Conservation (phyloP, 768 basidiomycete species). For the Auricularia cornea region DNA sequence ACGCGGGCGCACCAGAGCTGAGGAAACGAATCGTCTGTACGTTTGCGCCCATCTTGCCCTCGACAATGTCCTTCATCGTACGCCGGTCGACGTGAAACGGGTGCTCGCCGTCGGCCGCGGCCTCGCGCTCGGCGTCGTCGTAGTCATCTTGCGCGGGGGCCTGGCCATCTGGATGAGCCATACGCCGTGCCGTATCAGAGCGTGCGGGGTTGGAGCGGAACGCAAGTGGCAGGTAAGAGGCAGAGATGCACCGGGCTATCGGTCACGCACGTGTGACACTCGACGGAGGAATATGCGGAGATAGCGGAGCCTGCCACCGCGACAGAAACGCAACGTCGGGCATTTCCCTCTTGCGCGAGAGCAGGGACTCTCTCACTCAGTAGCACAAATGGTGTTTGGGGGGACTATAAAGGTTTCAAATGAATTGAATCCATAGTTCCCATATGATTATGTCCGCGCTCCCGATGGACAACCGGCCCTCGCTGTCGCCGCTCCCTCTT, state of each 20-base stretch:
- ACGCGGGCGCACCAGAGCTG: conserved; percentile 51
- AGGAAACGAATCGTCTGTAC: conserved; percentile 68
- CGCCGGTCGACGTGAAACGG: conserved; percentile 72
- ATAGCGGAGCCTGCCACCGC: background rate
- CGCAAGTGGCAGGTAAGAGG: background rate
- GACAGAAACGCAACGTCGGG: background rate
- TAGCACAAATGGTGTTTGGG: too few relatives aligned
- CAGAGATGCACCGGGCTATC: background rate
- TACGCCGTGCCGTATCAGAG: background rate
- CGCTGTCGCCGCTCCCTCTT: too few relatives aligned
- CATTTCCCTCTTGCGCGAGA: too few relatives aligned
- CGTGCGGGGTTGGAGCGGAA: background rate
- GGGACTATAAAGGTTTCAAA: too few relatives aligned
- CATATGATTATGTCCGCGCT: too few relatives aligned
- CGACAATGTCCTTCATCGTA: conserved; percentile 67
- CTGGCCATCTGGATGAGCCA: background rate
- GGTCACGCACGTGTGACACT: background rate
- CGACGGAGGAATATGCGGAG: background rate
- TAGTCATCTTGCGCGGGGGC: conserved; percentile 57
- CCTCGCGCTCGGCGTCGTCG: conserved; percentile 57
- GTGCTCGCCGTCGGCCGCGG: conserved; percentile 47
- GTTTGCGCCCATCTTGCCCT: conserved; percentile 55
- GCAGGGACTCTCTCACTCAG: too few relatives aligned
- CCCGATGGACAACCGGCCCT: too few relatives aligned
- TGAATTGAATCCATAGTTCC: too few relatives aligned